phyloP scores from a whole-genome alignment of 352 stramenopile genomes.

The Phytophthora nicotianae region DNA sequence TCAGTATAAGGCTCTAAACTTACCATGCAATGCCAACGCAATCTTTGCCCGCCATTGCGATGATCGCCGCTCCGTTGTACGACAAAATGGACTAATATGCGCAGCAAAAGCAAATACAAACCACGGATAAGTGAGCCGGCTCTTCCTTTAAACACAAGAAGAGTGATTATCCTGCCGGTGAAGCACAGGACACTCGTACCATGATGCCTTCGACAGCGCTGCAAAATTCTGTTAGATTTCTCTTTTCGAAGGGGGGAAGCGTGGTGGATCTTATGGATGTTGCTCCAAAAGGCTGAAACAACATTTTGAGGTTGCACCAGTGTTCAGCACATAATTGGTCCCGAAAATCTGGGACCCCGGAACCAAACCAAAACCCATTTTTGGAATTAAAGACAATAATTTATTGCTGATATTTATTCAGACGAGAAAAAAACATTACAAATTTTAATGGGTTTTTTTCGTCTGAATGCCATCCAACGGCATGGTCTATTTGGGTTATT shows the following conservation, averaged over 20 bases:
- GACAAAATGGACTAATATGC: slow-evolving; percentile 83
- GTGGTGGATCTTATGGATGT: slow-evolving; percentile 23
- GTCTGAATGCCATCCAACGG: too few relatives aligned
- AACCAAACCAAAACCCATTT: too few relatives aligned
- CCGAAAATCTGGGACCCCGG: too few relatives aligned
- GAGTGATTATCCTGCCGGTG: background rate
- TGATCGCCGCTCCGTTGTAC: slow-evolving; percentile 99
- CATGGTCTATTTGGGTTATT: too few relatives aligned
- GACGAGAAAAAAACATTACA: too few relatives aligned
- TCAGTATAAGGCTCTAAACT: background rate
- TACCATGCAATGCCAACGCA: slow-evolving; percentile 98
- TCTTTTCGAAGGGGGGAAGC: slow-evolving; percentile 20
- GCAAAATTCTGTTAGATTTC: slow-evolving; percentile 33
- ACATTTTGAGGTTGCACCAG: too few relatives aligned
- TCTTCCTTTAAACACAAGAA: background rate
- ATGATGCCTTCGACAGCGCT: slow-evolving; percentile 23
- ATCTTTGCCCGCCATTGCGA: slow-evolving; percentile 99
- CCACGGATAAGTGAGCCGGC: background rate
- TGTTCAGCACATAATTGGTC: too few relatives aligned
- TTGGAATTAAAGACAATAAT: too few relatives aligned
- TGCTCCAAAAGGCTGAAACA: slow-evolving; percentile 8
- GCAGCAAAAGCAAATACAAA: background rate
- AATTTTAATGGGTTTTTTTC: too few relatives aligned
- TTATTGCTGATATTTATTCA: too few relatives aligned
- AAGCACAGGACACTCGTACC: slow-evolving; percentile 29